phyloP scores from a whole-genome alignment of 805 yeast species.

The Torulaspora indica region DNA sequence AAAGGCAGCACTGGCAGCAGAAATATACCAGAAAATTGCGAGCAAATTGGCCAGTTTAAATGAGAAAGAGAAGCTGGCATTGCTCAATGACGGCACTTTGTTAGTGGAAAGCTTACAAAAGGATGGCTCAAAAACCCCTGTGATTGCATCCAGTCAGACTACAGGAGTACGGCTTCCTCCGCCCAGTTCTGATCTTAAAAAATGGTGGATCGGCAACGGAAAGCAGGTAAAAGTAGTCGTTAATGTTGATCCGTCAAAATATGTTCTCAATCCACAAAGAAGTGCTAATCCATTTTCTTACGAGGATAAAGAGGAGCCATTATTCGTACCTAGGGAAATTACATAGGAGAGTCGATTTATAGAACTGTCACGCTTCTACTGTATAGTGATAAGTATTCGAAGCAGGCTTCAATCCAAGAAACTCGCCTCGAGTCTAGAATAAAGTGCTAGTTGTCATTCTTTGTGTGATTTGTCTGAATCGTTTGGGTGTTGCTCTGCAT shows the following conservation, averaged over 20 bases:
- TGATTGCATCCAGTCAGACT: slow-evolving; percentile 15
- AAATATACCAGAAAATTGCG: slow-evolving; percentile 52
- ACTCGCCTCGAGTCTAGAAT: neutral
- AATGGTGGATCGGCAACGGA: slow-evolving; percentile 93
- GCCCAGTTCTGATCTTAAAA: slow-evolving; percentile 73
- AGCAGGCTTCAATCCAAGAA: neutral
- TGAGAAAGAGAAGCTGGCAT: slow-evolving; percentile 46
- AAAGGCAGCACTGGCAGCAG: slow-evolving; percentile 47
- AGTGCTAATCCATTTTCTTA: slow-evolving; percentile 69
- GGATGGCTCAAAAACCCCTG: slow-evolving; percentile 20
- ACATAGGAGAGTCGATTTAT: neutral
- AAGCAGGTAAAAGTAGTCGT: slow-evolving; percentile 64
- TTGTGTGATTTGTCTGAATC: neutral
- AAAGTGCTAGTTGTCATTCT: neutral
- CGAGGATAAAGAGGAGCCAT: slow-evolving; percentile 44
- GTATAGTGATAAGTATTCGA: neutral
- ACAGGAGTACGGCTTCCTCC: slow-evolving; percentile 56
- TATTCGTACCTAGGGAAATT: slow-evolving; percentile 20
- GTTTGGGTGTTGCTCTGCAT: slow-evolving; percentile 7
- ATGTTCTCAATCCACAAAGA: slow-evolving; percentile 61
- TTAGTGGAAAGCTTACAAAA: slow-evolving; percentile 31
- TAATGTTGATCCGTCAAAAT: slow-evolving; percentile 36
- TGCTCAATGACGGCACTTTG: slow-evolving; percentile 36
- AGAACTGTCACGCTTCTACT: neutral
- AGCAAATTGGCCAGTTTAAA: slow-evolving; percentile 40